A percentile compares a stretch with the other conserved stretches of the same genome.
These are phyloP conservation scores for Wallacemonas sp. DNA, from an alignment of 208 protist genomes.

Conservation along the genomic window DNA sequence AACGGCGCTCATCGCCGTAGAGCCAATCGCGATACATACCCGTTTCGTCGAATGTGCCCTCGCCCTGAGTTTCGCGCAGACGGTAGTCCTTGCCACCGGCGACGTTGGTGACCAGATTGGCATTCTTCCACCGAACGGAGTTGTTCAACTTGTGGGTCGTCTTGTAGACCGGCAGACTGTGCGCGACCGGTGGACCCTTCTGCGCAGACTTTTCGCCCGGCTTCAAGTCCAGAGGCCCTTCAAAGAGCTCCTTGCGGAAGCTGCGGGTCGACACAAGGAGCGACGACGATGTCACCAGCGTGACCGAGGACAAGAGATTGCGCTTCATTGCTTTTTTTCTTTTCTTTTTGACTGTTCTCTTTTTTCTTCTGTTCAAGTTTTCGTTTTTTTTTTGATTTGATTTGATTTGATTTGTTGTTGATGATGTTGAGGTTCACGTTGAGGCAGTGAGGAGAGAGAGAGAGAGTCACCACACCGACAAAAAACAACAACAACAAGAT, in stretches of 20 bases:
- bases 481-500: not conserved
- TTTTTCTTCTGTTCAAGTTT: constrained; percentile 8
- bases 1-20: constrained; percentile 86
- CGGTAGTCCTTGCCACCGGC: constrained; percentile 83
- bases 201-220: constrained; percentile 65
- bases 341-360: constrained; percentile 10
- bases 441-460: not conserved
- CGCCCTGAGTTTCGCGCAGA: constrained; percentile 80
- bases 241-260: constrained; percentile 85
- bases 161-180: constrained; percentile 89
- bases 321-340: not conserved
- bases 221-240: constrained; percentile 81
- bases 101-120: constrained; percentile 84
- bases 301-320: not conserved
- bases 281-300: constrained; percentile 12
- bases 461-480: not conserved
- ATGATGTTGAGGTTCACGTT: too few species aligned
- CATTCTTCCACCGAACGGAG: constrained; percentile 86
- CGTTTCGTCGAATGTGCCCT: constrained; percentile 81
- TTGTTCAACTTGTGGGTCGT: constrained; percentile 83
- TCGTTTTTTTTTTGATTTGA: not conserved
- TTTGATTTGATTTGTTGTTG: not conserved
- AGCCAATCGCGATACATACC: constrained; percentile 92
- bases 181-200: constrained; percentile 82
- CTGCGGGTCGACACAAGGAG: constrained; percentile 31